Percentiles rank a stretch among this genome's conserved stretches.
Evolutionary conservation across 2,329 filamentous ascomycete genomes (phyloP).

Genomic region (Aureobasidium sp.): DNA sequence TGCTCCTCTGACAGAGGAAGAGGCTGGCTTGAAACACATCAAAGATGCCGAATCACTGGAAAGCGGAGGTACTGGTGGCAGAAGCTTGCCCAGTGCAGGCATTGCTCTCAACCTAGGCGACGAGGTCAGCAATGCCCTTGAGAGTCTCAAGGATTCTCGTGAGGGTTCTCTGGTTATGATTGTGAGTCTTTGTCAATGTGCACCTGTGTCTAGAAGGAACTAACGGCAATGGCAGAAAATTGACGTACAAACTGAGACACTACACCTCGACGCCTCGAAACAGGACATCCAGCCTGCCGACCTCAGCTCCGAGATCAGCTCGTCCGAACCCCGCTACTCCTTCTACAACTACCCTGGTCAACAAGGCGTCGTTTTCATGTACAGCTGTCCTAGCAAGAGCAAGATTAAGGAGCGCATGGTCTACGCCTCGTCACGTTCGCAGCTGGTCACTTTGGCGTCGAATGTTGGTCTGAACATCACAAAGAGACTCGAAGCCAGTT

Average conservation of each 20-base stretch:
- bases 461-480: constrained; percentile 60
- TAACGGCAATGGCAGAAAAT: constrained; percentile 52
- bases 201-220: not conserved
- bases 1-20: constrained; percentile 73
- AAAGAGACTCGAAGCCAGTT: constrained; percentile 60
- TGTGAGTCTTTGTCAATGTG: constrained; percentile 40
- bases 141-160: constrained; percentile 49
- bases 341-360: constrained; percentile 65
- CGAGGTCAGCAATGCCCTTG: constrained; percentile 59
- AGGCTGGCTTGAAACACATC: constrained; percentile 62
- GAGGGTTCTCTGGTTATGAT: constrained; percentile 53
- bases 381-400: constrained; percentile 65
- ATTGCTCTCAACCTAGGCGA: constrained; percentile 51
- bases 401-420: constrained; percentile 82
- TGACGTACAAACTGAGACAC: constrained; percentile 60
- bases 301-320: constrained; percentile 55
- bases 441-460: constrained; percentile 57
- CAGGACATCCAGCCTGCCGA: constrained; percentile 50
- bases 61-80: constrained; percentile 59
- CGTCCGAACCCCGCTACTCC: constrained; percentile 65
- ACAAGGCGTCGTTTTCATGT: constrained; percentile 65
- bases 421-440: constrained; percentile 59
- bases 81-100: constrained; percentile 40
- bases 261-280: constrained; percentile 56
- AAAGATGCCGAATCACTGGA: constrained; percentile 70